Evolutionary conservation across 306 rosid species (phyloP).

Genomic region (Morella rubra): DNA sequence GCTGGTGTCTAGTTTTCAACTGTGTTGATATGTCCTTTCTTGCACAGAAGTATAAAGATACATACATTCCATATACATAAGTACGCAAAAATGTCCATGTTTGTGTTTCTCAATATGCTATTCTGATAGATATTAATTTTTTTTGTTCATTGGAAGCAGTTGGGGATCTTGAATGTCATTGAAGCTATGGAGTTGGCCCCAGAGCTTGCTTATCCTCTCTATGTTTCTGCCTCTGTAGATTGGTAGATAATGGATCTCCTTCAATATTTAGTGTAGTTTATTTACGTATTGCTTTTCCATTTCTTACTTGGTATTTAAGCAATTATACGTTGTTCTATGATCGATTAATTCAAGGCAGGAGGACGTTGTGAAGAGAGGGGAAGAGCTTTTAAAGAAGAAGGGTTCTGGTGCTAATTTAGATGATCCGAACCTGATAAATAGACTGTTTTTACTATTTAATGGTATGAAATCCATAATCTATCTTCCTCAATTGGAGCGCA

Average conservation of each 20-base stretch:
- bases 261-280: slow-evolving; percentile 9
- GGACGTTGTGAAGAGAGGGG: slow-evolving; percentile 85
- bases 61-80: neutral
- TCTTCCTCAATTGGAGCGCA: slow-evolving; percentile 10
- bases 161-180: slow-evolving; percentile 87
- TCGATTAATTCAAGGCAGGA: slow-evolving; percentile 79
- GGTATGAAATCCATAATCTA: slow-evolving; percentile 50
- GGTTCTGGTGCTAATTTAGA: slow-evolving; percentile 78
- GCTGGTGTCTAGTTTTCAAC: neutral
- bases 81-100: slow-evolving; percentile 1
- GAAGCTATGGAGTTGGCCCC: slow-evolving; percentile 77
- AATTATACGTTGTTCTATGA: slow-evolving; percentile 32
- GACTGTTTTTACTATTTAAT: slow-evolving; percentile 70
- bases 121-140: slow-evolving; percentile 23
- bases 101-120: neutral
- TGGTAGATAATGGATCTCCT: slow-evolving; percentile 49
- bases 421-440: slow-evolving; percentile 67
- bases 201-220: slow-evolving; percentile 85
- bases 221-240: slow-evolving; percentile 75
- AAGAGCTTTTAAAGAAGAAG: slow-evolving; percentile 95
- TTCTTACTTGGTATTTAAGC: slow-evolving; percentile 36
- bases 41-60: neutral
- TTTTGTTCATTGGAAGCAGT: slow-evolving; percentile 54
- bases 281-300: slow-evolving; percentile 18
- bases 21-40: neutral